Conservation (phyloP, 1,284 basidiomycete genomes). For the Thelephora terrestris region DNA sequence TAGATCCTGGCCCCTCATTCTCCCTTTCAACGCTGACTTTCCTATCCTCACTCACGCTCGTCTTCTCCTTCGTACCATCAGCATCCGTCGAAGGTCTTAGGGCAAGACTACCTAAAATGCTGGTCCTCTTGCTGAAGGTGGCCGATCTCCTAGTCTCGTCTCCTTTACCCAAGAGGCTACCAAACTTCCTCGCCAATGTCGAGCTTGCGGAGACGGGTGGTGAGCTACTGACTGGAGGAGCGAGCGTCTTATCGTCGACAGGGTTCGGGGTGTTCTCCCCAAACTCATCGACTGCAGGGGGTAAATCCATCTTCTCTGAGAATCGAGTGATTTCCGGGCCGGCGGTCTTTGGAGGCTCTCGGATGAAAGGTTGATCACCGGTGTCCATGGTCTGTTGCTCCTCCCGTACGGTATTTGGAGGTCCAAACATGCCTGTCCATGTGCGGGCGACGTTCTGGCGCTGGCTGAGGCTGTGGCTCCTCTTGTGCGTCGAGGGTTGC, state of each 20-base stretch:
- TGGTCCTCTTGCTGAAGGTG: slow-evolving; percentile 35
- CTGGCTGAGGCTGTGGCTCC: slow-evolving; percentile 72
- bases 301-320: slow-evolving; percentile 23
- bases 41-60: slow-evolving; percentile 13
- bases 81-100: slow-evolving; percentile 36
- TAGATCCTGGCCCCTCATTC: slow-evolving; percentile 13
- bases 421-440: slow-evolving; percentile 35
- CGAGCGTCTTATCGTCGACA: slow-evolving; percentile 22
- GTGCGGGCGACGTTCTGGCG: slow-evolving; percentile 39
- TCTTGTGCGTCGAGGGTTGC: slow-evolving; percentile 54
- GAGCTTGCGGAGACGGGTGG: slow-evolving; percentile 44
- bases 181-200: slow-evolving; percentile 67
- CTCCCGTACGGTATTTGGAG: slow-evolving; percentile 22
- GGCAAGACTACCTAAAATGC: slow-evolving; percentile 37
- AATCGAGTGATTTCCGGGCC: slow-evolving; percentile 49
- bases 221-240: slow-evolving; percentile 9
- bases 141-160: slow-evolving; percentile 31
- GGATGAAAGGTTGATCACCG: slow-evolving; percentile 17
- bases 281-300: neutral
- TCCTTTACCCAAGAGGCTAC: slow-evolving; percentile 46
- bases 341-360: slow-evolving; percentile 40
- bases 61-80: slow-evolving; percentile 13
- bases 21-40: slow-evolving; percentile 18
- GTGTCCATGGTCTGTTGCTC: slow-evolving; percentile 28
- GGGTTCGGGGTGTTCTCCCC: slow-evolving; percentile 14